phyloP scores from a whole-genome alignment of 495 filamentous ascomycete genomes.

The Aspergillus ostianus region DNA sequence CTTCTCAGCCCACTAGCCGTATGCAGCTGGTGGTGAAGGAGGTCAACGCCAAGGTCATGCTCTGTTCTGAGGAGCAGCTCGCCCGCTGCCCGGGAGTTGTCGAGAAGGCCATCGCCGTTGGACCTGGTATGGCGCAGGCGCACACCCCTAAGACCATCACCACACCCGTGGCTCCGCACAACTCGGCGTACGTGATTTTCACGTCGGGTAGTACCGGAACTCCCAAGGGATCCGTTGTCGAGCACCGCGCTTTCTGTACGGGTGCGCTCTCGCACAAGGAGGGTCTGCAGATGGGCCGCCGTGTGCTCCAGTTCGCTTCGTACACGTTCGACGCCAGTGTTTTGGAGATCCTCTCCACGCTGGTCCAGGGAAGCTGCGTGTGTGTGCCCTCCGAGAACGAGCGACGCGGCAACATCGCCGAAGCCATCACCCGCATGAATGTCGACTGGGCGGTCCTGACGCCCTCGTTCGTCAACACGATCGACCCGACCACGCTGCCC shows the following conservation, averaged over 20 bases:
- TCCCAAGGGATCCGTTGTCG: constrained; percentile 35
- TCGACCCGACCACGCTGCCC: constrained; percentile 36
- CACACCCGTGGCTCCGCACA: constrained; percentile 10
- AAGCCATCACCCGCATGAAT: constrained; percentile 33
- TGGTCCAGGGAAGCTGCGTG: constrained; percentile 41
- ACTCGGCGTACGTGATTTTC: constrained; percentile 35
- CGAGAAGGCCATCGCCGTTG: constrained; percentile 18
- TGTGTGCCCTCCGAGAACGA: constrained; percentile 42
- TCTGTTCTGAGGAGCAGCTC: constrained; percentile 22
- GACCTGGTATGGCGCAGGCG: constrained; percentile 6
- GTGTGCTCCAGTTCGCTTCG: constrained; percentile 44
- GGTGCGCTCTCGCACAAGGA: constrained; percentile 18
- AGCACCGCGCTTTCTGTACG: constrained; percentile 28
- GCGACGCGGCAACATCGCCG: constrained; percentile 34
- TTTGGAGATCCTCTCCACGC: constrained; percentile 39
- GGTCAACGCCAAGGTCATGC: constrained; percentile 25
- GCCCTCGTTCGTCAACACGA: constrained; percentile 36
- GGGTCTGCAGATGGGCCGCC: constrained; percentile 37
- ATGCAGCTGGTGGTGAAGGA: constrained; percentile 46
- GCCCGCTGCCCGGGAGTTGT: constrained; percentile 13
- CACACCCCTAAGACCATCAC: constrained; percentile 1
- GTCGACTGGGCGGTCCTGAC: constrained; percentile 40
- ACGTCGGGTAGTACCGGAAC: constrained; percentile 38
- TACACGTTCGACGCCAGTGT: constrained; percentile 44
- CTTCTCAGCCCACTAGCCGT: constrained; percentile 45